phyloP scores from a whole-genome alignment of 1,284 basidiomycete species.

The Malassezia nana region DNA sequence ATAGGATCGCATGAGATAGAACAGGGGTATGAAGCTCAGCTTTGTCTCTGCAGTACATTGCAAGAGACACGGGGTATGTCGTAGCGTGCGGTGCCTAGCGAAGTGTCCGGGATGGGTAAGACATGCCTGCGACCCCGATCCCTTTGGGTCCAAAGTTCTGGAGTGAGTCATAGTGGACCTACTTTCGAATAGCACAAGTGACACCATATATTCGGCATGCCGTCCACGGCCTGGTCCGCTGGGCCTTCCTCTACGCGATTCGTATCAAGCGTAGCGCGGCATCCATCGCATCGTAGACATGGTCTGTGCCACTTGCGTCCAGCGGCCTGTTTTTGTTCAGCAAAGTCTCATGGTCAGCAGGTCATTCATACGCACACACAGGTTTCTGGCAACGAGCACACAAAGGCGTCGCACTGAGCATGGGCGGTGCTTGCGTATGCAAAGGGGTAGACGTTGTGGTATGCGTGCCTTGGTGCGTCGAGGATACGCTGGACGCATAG shows the following conservation, averaged over 20 bases:
- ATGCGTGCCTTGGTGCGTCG: not conserved
- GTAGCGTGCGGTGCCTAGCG: not conserved
- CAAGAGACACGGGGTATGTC: not conserved
- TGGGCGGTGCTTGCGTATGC: slow-evolving; percentile 16
- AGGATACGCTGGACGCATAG: not conserved
- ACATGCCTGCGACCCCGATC: slow-evolving; percentile 22
- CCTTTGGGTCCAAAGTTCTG: slow-evolving; percentile 23
- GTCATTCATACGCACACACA: slow-evolving; percentile 27
- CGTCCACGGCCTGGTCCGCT: slow-evolving; percentile 5
- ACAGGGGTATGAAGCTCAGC: not conserved
- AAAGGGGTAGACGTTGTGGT: not conserved
- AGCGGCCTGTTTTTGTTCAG: slow-evolving; percentile 40
- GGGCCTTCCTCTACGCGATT: slow-evolving; percentile 44
- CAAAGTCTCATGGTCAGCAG: slow-evolving; percentile 30
- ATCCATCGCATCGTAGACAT: slow-evolving; percentile 44
- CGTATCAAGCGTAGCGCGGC: slow-evolving; percentile 34
- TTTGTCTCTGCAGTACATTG: not conserved
- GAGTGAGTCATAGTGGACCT: not conserved
- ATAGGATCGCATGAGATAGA: not conserved
- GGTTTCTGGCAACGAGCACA: slow-evolving; percentile 37
- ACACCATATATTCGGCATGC: slow-evolving; percentile 36
- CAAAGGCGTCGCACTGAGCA: slow-evolving; percentile 34
- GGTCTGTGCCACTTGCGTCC: slow-evolving; percentile 42
- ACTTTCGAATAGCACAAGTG: slow-evolving; percentile 41
- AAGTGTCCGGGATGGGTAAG: slow-evolving; percentile 9